Conservation (phyloP, 306 rosid genomes). For the Lagenaria siceraria region DNA sequence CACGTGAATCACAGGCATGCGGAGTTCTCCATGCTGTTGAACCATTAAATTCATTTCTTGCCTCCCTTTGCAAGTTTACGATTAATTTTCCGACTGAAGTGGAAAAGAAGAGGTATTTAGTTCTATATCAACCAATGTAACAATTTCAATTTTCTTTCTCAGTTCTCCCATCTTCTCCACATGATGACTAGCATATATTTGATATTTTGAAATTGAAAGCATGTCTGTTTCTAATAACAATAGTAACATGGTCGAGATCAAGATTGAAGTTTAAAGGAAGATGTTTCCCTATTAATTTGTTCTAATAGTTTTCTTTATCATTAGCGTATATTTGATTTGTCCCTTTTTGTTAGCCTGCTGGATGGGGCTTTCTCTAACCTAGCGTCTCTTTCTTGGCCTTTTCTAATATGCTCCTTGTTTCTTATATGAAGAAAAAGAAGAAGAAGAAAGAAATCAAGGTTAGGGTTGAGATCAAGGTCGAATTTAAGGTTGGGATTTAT, state of each 20-base stretch:
- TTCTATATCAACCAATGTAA: background rate
- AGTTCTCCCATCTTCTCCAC: background rate
- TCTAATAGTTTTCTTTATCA: background rate
- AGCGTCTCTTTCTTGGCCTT: no score
- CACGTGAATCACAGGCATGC: constrained; percentile 56
- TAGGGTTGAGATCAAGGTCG: background rate
- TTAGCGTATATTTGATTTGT: background rate
- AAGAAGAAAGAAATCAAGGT: background rate
- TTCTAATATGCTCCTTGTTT: no score
- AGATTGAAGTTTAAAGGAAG: background rate
- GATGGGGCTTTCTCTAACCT: no score
- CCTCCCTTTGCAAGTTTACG: constrained; percentile 96
- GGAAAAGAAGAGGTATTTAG: constrained; percentile 63
- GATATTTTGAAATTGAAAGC: background rate
- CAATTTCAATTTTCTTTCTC: no score
- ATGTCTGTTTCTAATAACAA: background rate
- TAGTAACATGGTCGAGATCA: background rate
- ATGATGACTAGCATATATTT: background rate
- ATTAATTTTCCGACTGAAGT: constrained; percentile 78
- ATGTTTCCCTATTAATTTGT: background rate
- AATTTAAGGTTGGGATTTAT: background rate
- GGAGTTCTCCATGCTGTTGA: constrained; percentile 92
- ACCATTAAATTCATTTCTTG: constrained; percentile 88
- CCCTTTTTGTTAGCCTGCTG: no score
- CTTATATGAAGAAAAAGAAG: no score